Evolutionary conservation across 495 filamentous ascomycete genomes (phyloP), one percentile per base, ranked within the genome.

Genomic region (Lasiosphaeria miniovina): DNA sequence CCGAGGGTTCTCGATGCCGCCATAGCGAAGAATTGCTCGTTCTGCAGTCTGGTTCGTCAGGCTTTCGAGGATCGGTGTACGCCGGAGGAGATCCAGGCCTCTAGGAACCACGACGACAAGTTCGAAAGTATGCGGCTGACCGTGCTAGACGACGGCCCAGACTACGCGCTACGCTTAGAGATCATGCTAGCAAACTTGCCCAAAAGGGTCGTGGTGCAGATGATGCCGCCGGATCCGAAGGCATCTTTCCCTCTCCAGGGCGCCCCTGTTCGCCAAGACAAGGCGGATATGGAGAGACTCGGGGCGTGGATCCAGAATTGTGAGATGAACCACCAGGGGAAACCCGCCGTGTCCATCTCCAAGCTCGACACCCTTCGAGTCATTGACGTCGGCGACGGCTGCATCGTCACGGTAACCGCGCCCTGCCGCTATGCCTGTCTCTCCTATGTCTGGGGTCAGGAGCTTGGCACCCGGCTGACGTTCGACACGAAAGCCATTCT

Each of bases 391-490:
- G 48, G 40, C 3, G 56, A 63, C 17, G 32, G 35, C 33, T 41
- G 61, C 14, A 33, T 63, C 12, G 46, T 45, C 5, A 14, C 24
- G 35, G 49, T 56, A 6, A 24, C 38, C 34, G 36, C 49, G 8
- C 52, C 57, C 6, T 52, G 53, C 31, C 52, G 57, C 14, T 63
- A 63, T 36, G 52, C 61, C 43, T 63, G 61, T 43, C 57, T 63
- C 31, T 63, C 61, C 17, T 63, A 63, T 48, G 61, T 63, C 31
- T 63, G 61, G 61, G 61, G 61, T 34, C 14, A 55, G 11, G 52
- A 48, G 14, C 43, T 4, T 14, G 55, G 52, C 11, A 52, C 52
- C 9, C 56, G 52, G 32, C 48, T 55, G 4, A 63, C 61, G 4
- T 12, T 45, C 4, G 36, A 52, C 6, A 63, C 56, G 2, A 31